A percentile compares a stretch with the other conserved stretches of the same genome.
Evolutionary conservation across 1,139 yeast genomes (phyloP).

Genomic region (Lodderomyces orthopsilosis): DNA sequence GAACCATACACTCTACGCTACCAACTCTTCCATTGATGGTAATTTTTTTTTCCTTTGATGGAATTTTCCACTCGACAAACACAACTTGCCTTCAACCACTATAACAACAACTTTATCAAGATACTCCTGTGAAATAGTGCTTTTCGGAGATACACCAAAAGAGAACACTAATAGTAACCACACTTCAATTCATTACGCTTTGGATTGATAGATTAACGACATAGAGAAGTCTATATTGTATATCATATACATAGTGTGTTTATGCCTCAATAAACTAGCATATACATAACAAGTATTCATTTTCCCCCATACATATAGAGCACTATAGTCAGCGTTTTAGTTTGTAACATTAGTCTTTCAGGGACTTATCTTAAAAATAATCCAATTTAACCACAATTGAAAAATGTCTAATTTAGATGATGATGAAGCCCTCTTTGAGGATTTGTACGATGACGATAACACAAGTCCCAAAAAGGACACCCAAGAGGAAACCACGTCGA

Average conservation of each 20-base stretch:
- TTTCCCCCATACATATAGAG: neutral
- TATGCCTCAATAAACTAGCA: slow-evolving; percentile 7
- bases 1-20: neutral
- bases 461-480: slow-evolving; percentile 8
- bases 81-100: neutral
- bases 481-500: slow-evolving; percentile 6
- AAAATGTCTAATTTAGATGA: slow-evolving; percentile 67
- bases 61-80: neutral
- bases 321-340: slow-evolving; percentile 4
- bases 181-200: neutral
- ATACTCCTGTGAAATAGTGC: neutral
- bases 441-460: slow-evolving; percentile 50
- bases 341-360: slow-evolving; percentile 4
- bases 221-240: slow-evolving; percentile 4
- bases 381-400: neutral
- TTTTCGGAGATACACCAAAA: neutral
- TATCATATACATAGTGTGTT: slow-evolving; percentile 11
- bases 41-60: neutral
- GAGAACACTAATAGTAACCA: neutral
- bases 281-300: neutral
- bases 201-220: neutral
- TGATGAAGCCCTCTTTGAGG: slow-evolving; percentile 83
- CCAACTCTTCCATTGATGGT: neutral
- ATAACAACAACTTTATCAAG: neutral
- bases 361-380: neutral